These are phyloP conservation scores for Calocybe gambosa DNA, from an alignment of 1,284 basidiomycete species.

Conservation along the genomic window DNA sequence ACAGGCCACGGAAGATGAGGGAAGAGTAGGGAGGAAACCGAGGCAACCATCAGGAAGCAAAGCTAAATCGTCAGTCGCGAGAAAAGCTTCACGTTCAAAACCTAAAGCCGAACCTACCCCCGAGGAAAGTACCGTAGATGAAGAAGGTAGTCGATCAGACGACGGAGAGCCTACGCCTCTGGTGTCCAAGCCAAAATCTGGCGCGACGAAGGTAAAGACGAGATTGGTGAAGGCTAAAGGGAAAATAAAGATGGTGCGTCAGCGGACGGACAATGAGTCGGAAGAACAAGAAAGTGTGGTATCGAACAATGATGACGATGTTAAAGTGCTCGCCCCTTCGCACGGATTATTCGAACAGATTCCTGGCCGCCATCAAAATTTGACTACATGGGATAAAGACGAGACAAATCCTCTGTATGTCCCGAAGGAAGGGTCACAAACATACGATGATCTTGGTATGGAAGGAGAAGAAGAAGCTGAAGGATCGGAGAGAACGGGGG, in stretches of 20 bases:
- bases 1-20: conserved; percentile 16
- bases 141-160: conserved; percentile 4
- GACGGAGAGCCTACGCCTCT: conserved; percentile 1
- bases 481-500: not conserved
- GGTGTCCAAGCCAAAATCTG: not conserved
- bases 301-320: conserved; percentile 6
- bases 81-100: conserved; percentile 28
- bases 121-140: conserved; percentile 12
- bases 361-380: not conserved
- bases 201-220: not conserved
- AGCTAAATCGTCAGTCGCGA: conserved; percentile 14
- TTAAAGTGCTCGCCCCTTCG: conserved; percentile 8
- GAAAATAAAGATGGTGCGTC: not conserved
- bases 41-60: conserved; percentile 7
- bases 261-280: not conserved
- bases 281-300: conserved; percentile 10
- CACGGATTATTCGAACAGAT: not conserved
- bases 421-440: conserved; percentile 21
- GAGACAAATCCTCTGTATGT: conserved; percentile 22
- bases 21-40: conserved; percentile 15
- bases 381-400: conserved; percentile 10
- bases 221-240: not conserved
- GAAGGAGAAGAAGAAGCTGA: not conserved
- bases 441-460: not conserved
- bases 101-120: conserved; percentile 19